Evolutionary conservation across 2,329 filamentous ascomycete genomes (phyloP), one percentile per base, ranked within the genome.

Genomic region (Ophiostoma novo-ulmi): DNA sequence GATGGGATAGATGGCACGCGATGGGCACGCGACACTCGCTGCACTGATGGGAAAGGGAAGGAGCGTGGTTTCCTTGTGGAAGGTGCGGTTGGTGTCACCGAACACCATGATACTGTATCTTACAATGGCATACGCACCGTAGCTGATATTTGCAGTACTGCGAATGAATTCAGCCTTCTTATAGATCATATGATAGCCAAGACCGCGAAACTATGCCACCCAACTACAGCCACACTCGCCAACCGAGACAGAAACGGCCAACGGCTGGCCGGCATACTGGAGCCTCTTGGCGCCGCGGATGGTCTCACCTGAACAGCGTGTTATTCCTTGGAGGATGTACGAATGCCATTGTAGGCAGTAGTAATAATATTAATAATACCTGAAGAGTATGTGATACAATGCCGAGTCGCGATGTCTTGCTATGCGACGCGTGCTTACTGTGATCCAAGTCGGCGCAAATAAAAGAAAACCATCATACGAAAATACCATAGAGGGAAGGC

Each of bases 1-100:
- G 3, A 31, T 31, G 31, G 31, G 5, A 39, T 39, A 39, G 8
- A 13, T 20, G 17, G 44, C 44, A 48, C 17, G 44, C 44, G 44
- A 48, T 31, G 58, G 39, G 39, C 39, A 44, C 39, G 63, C 69
- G 63, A 58, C 61, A 63, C 26, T 2, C 41, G 11, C 17, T 31
- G 17, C 22, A 70, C 14, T 38, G n/a, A 14, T 26, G n/a, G 52
- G 52, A 58, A 26, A 22, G 52, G 48, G 52, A 58, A 58, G 52
- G 52, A 58, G 52, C n/a, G 22, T 58, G 22, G n/a, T 26, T 58
- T 26, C n/a, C 52, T 31, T 58, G 52, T 58, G 52, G 52, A 58
- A 58, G 52, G n/a, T 58, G 52, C n/a, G n/a, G 22, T 58, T 14
- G 44, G 17, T 48, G 44, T 1, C 20, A 48, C 44, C 44, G n/a